A percentile compares a stretch with the other conserved stretches of the same genome.
phyloP scores from a whole-genome alignment of 2,329 filamentous ascomycete genomes.

The Boeremia lycopersici region DNA sequence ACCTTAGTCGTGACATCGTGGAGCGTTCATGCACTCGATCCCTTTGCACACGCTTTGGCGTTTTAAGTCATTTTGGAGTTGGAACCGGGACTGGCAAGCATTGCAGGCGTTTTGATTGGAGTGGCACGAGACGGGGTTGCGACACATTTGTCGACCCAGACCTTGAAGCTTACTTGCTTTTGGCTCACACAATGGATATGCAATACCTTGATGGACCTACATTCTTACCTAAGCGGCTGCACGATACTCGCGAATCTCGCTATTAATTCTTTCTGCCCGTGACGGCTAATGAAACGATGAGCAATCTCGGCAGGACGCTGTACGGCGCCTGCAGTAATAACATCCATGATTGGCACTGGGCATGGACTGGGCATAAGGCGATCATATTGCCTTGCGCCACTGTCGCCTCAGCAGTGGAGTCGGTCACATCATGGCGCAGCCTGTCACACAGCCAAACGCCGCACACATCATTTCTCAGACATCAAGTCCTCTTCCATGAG shows the following conservation, averaged over 20 bases:
- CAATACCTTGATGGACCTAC: slow-evolving; percentile 15
- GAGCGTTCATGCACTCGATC: background rate
- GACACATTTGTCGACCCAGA: background rate
- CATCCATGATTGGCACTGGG: background rate
- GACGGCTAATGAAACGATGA: background rate
- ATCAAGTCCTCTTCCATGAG: background rate
- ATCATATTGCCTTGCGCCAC: slow-evolving; percentile 12
- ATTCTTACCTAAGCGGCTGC: background rate
- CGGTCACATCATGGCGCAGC: background rate
- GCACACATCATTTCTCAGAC: background rate
- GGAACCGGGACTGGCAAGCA: slow-evolving; percentile 1
- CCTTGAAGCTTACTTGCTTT: background rate
- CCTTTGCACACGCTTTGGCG: background rate
- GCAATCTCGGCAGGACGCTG: background rate
- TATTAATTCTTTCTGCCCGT: background rate
- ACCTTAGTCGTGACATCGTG: background rate
- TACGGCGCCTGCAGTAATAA: background rate
- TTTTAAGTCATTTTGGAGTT: slow-evolving; percentile 1
- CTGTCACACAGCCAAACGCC: background rate
- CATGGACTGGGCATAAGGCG: slow-evolving; percentile 2
- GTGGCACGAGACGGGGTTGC: background rate
- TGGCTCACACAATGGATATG: slow-evolving; percentile 12
- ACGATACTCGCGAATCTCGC: background rate
- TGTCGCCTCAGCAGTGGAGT: slow-evolving; percentile 8
- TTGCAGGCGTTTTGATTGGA: slow-evolving; percentile 15